These are phyloP conservation scores for Voacanga thouarsii DNA, from an alignment of 257 asterid genomes.

Conservation along the genomic window DNA sequence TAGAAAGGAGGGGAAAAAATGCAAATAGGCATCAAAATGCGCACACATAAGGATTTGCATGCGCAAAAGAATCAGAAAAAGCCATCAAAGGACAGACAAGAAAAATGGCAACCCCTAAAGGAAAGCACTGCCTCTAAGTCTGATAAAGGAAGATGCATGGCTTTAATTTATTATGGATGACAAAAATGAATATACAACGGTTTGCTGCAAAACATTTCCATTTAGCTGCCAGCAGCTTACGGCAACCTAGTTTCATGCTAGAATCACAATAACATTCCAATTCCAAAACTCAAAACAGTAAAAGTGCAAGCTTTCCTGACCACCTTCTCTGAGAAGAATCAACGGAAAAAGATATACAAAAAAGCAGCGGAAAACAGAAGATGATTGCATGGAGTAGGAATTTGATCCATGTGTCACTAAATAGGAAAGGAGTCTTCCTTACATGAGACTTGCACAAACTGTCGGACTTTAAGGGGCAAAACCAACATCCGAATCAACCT, in stretches of 20 bases:
- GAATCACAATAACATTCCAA: neutral
- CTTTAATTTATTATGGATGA: neutral
- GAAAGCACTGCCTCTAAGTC: neutral
- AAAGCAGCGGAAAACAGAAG: neutral
- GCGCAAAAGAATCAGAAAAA: neutral
- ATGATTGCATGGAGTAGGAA: neutral
- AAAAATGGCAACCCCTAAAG: neutral
- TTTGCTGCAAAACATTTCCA: constrained; percentile 2
- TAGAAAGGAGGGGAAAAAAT: neutral
- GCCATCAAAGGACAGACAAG: neutral
- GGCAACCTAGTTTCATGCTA: neutral
- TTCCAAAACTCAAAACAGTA: neutral
- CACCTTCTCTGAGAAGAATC: neutral
- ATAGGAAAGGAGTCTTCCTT: neutral
- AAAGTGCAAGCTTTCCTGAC: neutral
- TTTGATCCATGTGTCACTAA: neutral
- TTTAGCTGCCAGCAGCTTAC: neutral
- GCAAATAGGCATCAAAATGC: neutral
- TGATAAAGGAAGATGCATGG: neutral
- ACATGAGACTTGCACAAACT: neutral
- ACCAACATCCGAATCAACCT: neutral
- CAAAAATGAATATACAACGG: neutral
- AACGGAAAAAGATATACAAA: neutral
- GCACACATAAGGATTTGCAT: neutral
- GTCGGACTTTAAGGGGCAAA: neutral